Percentiles rank a stretch among this genome's conserved stretches.
These are phyloP conservation scores for Sugiyamaella marilandica DNA, from an alignment of 805 yeast genomes.

Conservation along the genomic window DNA sequence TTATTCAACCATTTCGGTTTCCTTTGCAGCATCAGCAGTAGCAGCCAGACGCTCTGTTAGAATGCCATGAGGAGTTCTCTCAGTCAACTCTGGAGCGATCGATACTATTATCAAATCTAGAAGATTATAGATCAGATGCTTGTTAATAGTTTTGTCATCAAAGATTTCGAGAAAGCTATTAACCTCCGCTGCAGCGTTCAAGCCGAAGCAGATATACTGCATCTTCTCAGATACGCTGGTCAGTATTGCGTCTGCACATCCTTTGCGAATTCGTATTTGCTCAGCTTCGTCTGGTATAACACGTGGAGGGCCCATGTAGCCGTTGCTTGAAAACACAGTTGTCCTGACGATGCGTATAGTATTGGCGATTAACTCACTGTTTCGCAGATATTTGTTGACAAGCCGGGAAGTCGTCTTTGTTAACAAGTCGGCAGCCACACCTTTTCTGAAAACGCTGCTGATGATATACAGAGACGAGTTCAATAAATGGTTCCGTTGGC, in stretches of 20 bases:
- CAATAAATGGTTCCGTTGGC: slow-evolving; percentile 16
- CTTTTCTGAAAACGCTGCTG: slow-evolving; percentile 12
- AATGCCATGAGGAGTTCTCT: slow-evolving; percentile 25
- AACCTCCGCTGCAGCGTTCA: slow-evolving; percentile 18
- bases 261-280: slow-evolving; percentile 28
- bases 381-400: slow-evolving; percentile 12
- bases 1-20: neutral
- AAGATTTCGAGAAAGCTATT: slow-evolving; percentile 25
- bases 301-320: slow-evolving; percentile 46
- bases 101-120: slow-evolving; percentile 26
- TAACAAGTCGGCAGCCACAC: slow-evolving; percentile 16
- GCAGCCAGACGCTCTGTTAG: neutral
- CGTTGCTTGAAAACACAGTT: slow-evolving; percentile 46
- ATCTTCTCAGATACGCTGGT: slow-evolving; percentile 18
- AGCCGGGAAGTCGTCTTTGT: slow-evolving; percentile 13
- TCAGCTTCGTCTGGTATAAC: slow-evolving; percentile 40
- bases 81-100: slow-evolving; percentile 28
- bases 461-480: slow-evolving; percentile 9
- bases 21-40: neutral
- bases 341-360: slow-evolving; percentile 33
- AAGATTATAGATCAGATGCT: slow-evolving; percentile 27
- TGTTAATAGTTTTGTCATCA: slow-evolving; percentile 28
- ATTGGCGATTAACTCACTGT: slow-evolving; percentile 19
- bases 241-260: slow-evolving; percentile 12
- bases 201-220: slow-evolving; percentile 20